Percentiles rank a stretch among this genome's conserved stretches.
phyloP scores from a whole-genome alignment of 768 basidiomycete species.

The Boletellus ananiceps region DNA sequence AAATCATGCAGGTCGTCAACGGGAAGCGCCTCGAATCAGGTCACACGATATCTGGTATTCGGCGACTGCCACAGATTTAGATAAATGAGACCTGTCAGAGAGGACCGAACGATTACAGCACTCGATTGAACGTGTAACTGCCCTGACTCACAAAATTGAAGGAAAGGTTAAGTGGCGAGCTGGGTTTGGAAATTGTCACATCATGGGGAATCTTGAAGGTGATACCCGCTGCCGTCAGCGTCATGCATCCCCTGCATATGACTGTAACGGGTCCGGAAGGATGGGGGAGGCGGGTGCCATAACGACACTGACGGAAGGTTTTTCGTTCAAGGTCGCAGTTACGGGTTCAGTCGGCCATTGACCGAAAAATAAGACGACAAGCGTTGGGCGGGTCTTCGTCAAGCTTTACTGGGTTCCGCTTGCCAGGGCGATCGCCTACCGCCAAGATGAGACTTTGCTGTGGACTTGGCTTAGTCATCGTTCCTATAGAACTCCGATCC shows the following conservation, averaged over 20 bases:
- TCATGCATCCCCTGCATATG: conserved; percentile 29
- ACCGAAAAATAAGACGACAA: conserved; percentile 8
- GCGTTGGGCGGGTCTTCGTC: conserved; percentile 9
- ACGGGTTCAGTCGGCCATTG: background rate
- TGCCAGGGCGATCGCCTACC: conserved; percentile 20
- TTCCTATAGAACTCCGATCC: conserved; percentile 1
- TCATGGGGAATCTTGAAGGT: conserved; percentile 11
- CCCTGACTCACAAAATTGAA: conserved; percentile 25
- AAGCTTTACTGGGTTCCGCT: conserved; percentile 15
- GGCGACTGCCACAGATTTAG: conserved; percentile 24
- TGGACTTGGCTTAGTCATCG: conserved; percentile 12
- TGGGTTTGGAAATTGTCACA: conserved; percentile 20
- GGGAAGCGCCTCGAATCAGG: conserved; percentile 20
- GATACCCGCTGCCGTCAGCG: conserved; percentile 25
- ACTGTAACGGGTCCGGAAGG: conserved; percentile 30
- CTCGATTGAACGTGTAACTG: conserved; percentile 22
- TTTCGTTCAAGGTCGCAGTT: conserved; percentile 6
- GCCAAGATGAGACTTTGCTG: conserved; percentile 9
- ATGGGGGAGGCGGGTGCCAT: conserved; percentile 24
- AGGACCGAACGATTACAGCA: conserved; percentile 24
- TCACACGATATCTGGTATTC: conserved; percentile 20
- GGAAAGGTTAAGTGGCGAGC: conserved; percentile 13
- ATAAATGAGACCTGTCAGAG: conserved; percentile 29
- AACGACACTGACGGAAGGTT: conserved; percentile 28
- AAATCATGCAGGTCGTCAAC: conserved; percentile 11